These are phyloP conservation scores for Cryptococcus neoformans DNA, from an alignment of 1,284 basidiomycete species.

Conservation along the genomic window DNA sequence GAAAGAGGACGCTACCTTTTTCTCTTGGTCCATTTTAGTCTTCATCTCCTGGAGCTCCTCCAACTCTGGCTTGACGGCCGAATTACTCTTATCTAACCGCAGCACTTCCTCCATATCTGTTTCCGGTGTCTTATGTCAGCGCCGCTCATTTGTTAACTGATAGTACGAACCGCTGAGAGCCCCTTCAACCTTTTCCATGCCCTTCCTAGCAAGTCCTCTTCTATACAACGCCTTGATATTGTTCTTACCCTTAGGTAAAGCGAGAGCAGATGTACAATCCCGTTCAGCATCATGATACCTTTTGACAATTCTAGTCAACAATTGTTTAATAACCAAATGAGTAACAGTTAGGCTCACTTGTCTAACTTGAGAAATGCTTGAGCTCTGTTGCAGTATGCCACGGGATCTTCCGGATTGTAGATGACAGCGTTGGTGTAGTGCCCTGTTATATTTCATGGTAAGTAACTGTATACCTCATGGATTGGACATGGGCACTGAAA, in stretches of 20 bases:
- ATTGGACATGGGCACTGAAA: neutral
- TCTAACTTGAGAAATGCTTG: conserved; percentile 48
- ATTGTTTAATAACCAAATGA: neutral
- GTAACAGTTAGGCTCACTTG: conserved; percentile 25
- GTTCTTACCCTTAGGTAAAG: conserved; percentile 15
- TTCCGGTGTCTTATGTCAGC: neutral
- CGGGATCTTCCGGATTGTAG: conserved; percentile 32
- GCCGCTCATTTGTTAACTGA: neutral
- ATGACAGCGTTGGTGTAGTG: conserved; percentile 41
- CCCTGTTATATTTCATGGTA: conserved; percentile 12
- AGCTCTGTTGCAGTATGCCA: conserved; percentile 43
- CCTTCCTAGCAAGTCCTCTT: conserved; percentile 38
- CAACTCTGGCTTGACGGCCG: conserved; percentile 30
- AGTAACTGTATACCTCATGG: neutral
- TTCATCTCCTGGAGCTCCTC: conserved; percentile 22
- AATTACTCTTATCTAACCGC: conserved; percentile 29
- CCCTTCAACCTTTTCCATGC: conserved; percentile 20
- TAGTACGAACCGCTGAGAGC: conserved; percentile 29
- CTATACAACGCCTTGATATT: conserved; percentile 47
- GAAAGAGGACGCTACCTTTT: conserved; percentile 5
- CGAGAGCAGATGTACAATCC: conserved; percentile 41
- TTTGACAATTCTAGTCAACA: neutral
- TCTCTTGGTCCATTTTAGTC: neutral
- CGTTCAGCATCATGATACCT: conserved; percentile 43
- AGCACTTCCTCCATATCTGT: conserved; percentile 31